phyloP scores from a whole-genome alignment of 768 basidiomycete species.

The Collybiopsis confluens region DNA sequence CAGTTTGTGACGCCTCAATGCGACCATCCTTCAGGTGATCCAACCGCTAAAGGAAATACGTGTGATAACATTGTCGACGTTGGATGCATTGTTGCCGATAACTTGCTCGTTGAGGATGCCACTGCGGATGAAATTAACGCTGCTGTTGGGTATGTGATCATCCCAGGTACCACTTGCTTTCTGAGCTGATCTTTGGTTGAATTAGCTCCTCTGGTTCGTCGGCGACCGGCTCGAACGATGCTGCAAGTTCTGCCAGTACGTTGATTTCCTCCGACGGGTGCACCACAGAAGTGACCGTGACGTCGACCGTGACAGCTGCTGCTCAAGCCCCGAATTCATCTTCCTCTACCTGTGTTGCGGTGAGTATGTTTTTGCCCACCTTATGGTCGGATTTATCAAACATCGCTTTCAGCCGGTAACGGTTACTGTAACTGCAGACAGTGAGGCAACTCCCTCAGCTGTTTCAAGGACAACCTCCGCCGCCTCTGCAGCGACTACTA shows the following conservation, averaged over 20 bases:
- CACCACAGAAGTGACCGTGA: conserved; percentile 8
- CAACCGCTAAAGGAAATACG: conserved; percentile 35
- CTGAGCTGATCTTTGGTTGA: too few species aligned
- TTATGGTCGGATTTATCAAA: neutral
- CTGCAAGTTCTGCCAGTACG: conserved; percentile 9
- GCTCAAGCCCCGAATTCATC: conserved; percentile 5
- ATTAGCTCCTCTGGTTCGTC: conserved; percentile 6
- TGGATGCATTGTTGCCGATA: conserved; percentile 64
- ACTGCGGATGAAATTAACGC: conserved; percentile 54
- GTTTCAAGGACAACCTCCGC: conserved; percentile 13
- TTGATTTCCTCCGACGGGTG: neutral
- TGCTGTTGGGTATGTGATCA: conserved; percentile 34
- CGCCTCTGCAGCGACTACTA: conserved; percentile 9
- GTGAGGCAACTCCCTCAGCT: conserved; percentile 13
- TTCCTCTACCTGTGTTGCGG: conserved; percentile 13
- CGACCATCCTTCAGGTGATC: too few species aligned
- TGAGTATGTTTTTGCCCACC: neutral
- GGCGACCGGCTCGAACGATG: conserved; percentile 9
- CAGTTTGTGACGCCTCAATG: too few species aligned
- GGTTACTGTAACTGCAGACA: conserved; percentile 19
- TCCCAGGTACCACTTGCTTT: too few species aligned
- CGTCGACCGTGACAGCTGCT: conserved; percentile 8
- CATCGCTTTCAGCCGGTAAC: conserved; percentile 10
- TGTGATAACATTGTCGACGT: conserved; percentile 49
- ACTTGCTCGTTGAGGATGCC: conserved; percentile 52